Conservation (phyloP, 192 early-diverging fungal species). For the Gaertneriomyces semiglobifer region DNA sequence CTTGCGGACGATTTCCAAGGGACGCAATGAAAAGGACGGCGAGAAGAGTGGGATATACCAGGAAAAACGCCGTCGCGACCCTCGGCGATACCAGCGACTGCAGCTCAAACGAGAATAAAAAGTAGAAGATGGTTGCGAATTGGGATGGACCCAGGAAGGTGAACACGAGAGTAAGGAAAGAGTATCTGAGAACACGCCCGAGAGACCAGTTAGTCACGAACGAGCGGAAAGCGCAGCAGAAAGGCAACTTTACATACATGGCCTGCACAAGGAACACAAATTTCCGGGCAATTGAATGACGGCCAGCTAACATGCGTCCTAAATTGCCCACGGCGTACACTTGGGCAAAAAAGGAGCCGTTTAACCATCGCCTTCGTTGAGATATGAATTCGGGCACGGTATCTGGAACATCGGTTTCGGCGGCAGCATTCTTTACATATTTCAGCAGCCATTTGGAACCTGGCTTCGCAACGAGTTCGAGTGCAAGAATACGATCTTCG, state of each 20-base stretch:
- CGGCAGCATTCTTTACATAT: slow-evolving; percentile 64
- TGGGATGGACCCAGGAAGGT: slow-evolving; percentile 35
- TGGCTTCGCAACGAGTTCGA: slow-evolving; percentile 73
- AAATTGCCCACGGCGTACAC: slow-evolving; percentile 68
- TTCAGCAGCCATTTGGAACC: slow-evolving; percentile 63
- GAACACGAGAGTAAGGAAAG: slow-evolving; percentile 56
- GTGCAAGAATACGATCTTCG: slow-evolving; percentile 77
- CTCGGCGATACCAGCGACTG: slow-evolving; percentile 15
- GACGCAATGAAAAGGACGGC: slow-evolving; percentile 40
- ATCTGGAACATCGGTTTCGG: slow-evolving; percentile 77
- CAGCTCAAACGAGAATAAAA: slow-evolving; percentile 23
- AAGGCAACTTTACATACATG: slow-evolving; percentile 36
- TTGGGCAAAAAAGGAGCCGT: slow-evolving; percentile 79
- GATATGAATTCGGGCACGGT: slow-evolving; percentile 70
- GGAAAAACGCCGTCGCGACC: slow-evolving; percentile 14
- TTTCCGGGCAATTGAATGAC: slow-evolving; percentile 62
- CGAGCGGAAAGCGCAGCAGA: not conserved
- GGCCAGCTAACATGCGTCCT: slow-evolving; percentile 61
- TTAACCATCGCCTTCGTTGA: slow-evolving; percentile 77
- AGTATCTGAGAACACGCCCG: slow-evolving; percentile 35
- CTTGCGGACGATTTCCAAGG: slow-evolving; percentile 52
- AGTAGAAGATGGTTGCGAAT: slow-evolving; percentile 31
- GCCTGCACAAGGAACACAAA: slow-evolving; percentile 59
- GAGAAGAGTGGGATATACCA: slow-evolving; percentile 31
- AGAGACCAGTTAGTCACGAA: not conserved